Percentiles rank a stretch among this genome's conserved stretches.
These are phyloP conservation scores for Dendrobium chrysotoxum DNA, from an alignment of 106 monocot genomes.

Conservation along the genomic window DNA sequence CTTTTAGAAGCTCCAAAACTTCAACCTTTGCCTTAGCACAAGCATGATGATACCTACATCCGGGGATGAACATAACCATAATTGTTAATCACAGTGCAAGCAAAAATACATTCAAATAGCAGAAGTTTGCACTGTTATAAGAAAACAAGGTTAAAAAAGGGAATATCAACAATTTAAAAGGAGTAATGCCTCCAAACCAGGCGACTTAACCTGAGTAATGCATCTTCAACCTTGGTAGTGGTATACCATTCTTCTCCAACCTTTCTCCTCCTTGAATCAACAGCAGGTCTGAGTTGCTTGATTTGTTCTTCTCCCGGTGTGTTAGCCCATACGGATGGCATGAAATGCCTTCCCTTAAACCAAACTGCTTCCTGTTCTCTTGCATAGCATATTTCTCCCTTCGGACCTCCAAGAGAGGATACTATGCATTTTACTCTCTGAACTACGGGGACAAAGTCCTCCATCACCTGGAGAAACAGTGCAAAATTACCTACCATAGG, in stretches of 20 bases:
- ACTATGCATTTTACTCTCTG: conserved; percentile 71
- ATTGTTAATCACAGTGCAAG: neutral
- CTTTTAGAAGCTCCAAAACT: conserved; percentile 71
- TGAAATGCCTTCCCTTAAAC: conserved; percentile 90
- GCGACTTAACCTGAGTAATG: conserved; percentile 59
- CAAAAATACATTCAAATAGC: neutral
- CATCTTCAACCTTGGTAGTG: conserved; percentile 78
- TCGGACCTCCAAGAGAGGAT: conserved; percentile 67
- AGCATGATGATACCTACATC: conserved; percentile 79
- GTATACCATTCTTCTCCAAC: conserved; percentile 99
- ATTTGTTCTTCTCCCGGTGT: conserved; percentile 89
- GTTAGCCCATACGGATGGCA: conserved; percentile 75
- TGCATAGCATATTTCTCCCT: conserved; percentile 87
- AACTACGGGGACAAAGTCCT: conserved; percentile 84
- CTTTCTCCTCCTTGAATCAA: conserved; percentile 91
- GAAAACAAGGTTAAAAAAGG: neutral
- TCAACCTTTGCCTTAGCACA: conserved; percentile 56
- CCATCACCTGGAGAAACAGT: conserved; percentile 38
- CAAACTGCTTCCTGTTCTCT: conserved; percentile 92
- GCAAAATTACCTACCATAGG: neutral
- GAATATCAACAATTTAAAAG: neutral
- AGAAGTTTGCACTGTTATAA: neutral
- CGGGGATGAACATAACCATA: neutral
- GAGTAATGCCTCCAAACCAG: neutral
- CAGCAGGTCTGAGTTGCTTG: conserved; percentile 72